Evolutionary conservation across 164 flowering plant genomes (phyloP).

Genomic region (Vitis rotundifolia): DNA sequence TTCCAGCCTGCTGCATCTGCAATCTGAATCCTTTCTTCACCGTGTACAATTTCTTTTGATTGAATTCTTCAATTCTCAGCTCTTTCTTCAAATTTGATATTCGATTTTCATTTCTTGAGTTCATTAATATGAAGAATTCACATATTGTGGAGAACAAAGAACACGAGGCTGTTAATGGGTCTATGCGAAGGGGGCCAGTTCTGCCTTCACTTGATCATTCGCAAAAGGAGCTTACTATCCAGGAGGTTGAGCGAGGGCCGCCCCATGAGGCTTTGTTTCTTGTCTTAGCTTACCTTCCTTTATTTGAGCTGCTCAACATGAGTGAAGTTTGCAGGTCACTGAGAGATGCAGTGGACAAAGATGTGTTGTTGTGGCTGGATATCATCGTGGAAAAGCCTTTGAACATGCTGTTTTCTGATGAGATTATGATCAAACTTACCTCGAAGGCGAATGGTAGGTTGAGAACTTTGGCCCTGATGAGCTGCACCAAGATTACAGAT

Average conservation of each 20-base stretch:
- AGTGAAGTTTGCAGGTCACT: conserved; percentile 51
- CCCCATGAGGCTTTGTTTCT: conserved; percentile 72
- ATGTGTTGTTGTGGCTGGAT: conserved; percentile 61
- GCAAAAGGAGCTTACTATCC: background rate
- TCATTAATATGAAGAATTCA: no score
- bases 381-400: conserved; percentile 53
- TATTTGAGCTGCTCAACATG: conserved; percentile 59
- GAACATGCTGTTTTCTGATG: conserved; percentile 42
- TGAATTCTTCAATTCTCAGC: no score
- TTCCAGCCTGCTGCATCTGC: no score
- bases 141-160: no score
- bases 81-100: no score
- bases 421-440: conserved; percentile 40
- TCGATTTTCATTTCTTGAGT: no score
- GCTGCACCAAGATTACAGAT: conserved; percentile 62
- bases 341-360: conserved; percentile 52
- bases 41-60: no score
- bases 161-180: no score
- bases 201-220: background rate
- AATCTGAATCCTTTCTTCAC: no score
- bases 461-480: conserved; percentile 44
- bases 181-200: no score
- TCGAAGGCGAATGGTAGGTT: conserved; percentile 63
- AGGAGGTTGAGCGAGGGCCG: conserved; percentile 21
- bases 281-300: conserved; percentile 54